Evolutionary conservation across 1,284 basidiomycete genomes (phyloP), one percentile per base, ranked within the genome.

Genomic region (Phaffia rhodozyma): DNA sequence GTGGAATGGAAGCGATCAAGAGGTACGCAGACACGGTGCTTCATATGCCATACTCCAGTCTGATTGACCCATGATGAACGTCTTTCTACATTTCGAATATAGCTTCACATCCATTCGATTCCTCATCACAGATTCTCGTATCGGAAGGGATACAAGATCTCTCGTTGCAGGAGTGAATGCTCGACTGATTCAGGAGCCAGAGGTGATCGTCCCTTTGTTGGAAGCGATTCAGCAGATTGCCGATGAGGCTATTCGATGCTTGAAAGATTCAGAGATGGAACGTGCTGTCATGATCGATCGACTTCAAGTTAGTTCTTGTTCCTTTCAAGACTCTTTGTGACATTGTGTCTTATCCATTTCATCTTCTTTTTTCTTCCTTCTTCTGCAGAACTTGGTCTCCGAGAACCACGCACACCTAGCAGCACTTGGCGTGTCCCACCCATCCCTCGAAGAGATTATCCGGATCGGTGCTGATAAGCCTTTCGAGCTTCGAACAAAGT

Each of bases 111-210:
- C 82, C 4, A 78, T 86, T 63, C 78, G 82, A 66, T 91, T 99
- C 79, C 76, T 99, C 59, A 79, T 99, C 68, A 93, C 91, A 58
- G 91, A 99, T 76, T 94, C 93, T 25, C 86, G 86, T 70, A 84
- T 98, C 2, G 86, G 90, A 51, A 81, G 96, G 68, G 89, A 97
- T 75, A 97, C 96, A 6, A 98, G 97, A 78, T 84, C 85, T 68
- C 82, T 99, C 34, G 94, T 99, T 0, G 91, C 91, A 5, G 85
- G 85, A 49, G 96, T 98, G 5, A 68, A 68, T 5, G 71, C 71
- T 29, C 71, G 72, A 53, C 67, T 72, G 48, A 62, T 67, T 18
- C 77, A 88, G 79, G 85, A 94, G 75, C 91, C 91, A 21, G 85
- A 84, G 65, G 76, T 84, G 58, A 86, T 94, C 54, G 82, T 84